Conservation (phyloP, 2,329 filamentous ascomycete genomes). For the Geoglossum cookeanum region DNA sequence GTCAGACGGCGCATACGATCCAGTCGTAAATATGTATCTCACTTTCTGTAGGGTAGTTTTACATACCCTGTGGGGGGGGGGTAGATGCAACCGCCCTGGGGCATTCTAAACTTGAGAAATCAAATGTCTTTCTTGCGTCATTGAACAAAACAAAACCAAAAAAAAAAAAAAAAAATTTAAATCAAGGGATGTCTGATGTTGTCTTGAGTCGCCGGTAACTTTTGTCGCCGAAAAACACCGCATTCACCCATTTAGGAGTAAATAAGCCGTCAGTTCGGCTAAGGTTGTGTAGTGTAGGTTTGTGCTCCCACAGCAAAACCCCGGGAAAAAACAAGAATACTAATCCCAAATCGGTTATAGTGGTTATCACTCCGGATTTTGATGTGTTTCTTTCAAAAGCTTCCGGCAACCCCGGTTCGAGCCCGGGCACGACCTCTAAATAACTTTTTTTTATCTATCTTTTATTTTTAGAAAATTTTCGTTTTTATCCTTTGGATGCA, state of each 20-base stretch:
- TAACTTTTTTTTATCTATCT: neutral
- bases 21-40: no score
- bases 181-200: no score
- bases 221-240: no score
- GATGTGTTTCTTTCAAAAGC: neutral
- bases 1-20: no score
- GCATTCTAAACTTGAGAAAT: no score
- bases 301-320: neutral
- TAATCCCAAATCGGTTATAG: constrained; percentile 1
- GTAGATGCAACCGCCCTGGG: no score
- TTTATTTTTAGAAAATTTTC: neutral
- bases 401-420: constrained; percentile 6
- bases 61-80: no score
- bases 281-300: constrained; percentile 3
- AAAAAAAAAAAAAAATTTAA: no score
- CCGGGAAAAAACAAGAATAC: neutral
- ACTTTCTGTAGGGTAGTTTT: no score
- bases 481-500: neutral
- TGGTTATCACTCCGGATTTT: constrained; percentile 6
- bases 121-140: no score
- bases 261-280: neutral
- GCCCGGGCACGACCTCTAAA: constrained; percentile 2
- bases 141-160: no score
- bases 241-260: neutral
- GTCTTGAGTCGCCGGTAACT: no score